Base-by-base conservation (phyloP, 306 rosid genomes). In the Lathyrus oleraceus region DNA sequence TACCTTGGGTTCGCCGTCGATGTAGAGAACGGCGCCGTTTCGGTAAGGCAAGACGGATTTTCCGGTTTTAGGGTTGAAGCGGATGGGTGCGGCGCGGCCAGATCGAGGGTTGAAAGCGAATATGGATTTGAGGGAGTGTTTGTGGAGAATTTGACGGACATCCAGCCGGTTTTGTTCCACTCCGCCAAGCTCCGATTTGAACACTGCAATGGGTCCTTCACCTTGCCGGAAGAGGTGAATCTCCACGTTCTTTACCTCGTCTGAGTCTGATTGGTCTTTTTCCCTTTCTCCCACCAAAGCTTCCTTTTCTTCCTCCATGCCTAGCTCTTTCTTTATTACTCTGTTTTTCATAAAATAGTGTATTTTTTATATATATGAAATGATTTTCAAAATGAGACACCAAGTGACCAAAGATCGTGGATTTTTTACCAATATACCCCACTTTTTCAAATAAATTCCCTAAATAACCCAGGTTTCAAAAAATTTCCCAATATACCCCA, bases 1-100 rank as follows among this genome's bases (percentile, higher is more conserved):
- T 27, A 86, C 97, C 95, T 79, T 81, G 15, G 97, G 97, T 77
- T 91, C 95, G 59, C 92, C 88, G 49, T 91, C 97, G 11, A 91
- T 68, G 72, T 27, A 53, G 11, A 91, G 35, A 17, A 75, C 87
- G 7, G 92, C 74, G 48, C 87, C 97, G 74, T 85, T 81, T 63
- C 49, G 86, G 48, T 86, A 88, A 17, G 76, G 17, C 68, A 88
- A 53, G 1, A 81, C 13, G 8, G 97, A 88, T 38, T 88, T 79
- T 45, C 97, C 97, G 10, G 81, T 88, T 71, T 73, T 83, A 12
- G 85, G 85, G 76, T 81, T 15, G 44, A 66, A 6, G 10, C 71
- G 71, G 3, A 66, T 66, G 4, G 71, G 71, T 59, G 44, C 84
- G 10, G 87, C 84, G 21, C 97, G 97, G 19, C 85, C 90, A 12